These are phyloP conservation scores for Cafeteria roenbergensis DNA, from an alignment of 108 stramenopile genomes.

Conservation along the genomic window DNA sequence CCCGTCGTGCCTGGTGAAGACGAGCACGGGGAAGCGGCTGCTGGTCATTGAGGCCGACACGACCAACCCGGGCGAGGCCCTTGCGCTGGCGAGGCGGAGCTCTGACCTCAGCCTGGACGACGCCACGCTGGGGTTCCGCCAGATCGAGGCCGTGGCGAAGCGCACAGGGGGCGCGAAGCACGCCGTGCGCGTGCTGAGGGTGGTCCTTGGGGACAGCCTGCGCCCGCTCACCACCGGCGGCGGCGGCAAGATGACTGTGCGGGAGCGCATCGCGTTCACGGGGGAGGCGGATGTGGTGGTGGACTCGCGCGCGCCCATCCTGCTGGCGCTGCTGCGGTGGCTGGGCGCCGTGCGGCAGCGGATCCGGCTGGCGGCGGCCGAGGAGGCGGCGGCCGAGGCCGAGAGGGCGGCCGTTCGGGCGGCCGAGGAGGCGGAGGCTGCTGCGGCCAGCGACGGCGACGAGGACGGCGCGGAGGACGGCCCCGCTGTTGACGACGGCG, in stretches of 20 bases:
- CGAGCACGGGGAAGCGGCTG: conserved; percentile 3
- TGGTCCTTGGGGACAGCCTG: conserved; percentile 23
- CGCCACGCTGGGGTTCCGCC: conserved; percentile 20
- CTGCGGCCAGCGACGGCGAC: not conserved
- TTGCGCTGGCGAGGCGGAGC: conserved; percentile 10
- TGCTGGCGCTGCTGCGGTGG: conserved; percentile 23
- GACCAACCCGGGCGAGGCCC: conserved; percentile 15
- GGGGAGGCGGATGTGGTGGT: conserved; percentile 26
- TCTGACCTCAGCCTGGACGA: conserved; percentile 27
- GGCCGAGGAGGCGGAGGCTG: not conserved
- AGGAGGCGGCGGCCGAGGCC: not conserved
- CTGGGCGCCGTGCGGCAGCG: not conserved
- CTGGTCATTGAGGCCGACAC: conserved; percentile 9
- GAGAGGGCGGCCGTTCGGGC: not conserved
- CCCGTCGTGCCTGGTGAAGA: conserved; percentile 1
- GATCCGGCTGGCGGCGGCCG: not conserved
- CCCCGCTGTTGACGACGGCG: not conserved
- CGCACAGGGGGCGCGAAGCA: not conserved
- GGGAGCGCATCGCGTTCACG: conserved; percentile 18
- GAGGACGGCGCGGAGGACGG: not conserved
- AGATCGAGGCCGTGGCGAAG: conserved; percentile 13
- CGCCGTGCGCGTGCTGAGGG: conserved; percentile 20
- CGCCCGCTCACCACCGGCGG: conserved; percentile 19
- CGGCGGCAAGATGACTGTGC: conserved; percentile 20
- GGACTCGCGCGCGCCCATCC: conserved; percentile 25